These are phyloP conservation scores for Lodderomyces metapsilosis DNA, from an alignment of 1,139 yeast species.

Conservation along the genomic window DNA sequence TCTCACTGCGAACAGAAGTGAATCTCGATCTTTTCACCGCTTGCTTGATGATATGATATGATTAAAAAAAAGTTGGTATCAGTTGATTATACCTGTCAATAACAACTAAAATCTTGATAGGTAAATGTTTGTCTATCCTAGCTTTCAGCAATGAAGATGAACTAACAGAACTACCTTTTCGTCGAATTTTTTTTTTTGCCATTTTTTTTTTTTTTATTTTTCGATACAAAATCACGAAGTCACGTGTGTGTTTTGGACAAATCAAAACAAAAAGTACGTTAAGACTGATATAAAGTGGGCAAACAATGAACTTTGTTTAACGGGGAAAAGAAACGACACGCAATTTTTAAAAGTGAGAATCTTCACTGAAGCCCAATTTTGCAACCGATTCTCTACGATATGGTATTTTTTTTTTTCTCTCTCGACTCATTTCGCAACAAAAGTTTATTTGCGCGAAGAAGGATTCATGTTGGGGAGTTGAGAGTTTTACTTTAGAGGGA, in stretches of 20 bases:
- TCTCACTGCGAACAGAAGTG: conserved; percentile 2
- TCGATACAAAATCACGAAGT: background rate
- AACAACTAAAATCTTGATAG: background rate
- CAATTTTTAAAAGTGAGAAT: too few relatives aligned
- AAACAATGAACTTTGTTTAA: background rate
- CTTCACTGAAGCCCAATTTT: too few relatives aligned
- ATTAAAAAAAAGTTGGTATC: background rate
- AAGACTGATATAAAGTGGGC: background rate
- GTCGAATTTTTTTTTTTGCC: conserved; percentile 1
- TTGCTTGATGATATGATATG: background rate
- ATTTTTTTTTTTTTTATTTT: background rate
- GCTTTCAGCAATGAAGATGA: background rate
- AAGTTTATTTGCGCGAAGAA: conserved; percentile 1
- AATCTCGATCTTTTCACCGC: background rate
- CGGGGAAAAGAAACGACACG: too few relatives aligned
- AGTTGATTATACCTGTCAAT: background rate
- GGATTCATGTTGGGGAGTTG: background rate
- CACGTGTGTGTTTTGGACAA: background rate
- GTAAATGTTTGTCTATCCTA: background rate
- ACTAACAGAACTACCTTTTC: conserved; percentile 1
- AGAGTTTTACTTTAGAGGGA: too few relatives aligned
- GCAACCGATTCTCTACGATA: background rate
- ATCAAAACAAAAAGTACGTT: background rate
- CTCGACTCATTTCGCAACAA: conserved; percentile 5
- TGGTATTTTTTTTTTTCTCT: background rate